Base-by-base conservation (phyloP, 345 rosid genomes). In the Murraya koenigii region DNA sequence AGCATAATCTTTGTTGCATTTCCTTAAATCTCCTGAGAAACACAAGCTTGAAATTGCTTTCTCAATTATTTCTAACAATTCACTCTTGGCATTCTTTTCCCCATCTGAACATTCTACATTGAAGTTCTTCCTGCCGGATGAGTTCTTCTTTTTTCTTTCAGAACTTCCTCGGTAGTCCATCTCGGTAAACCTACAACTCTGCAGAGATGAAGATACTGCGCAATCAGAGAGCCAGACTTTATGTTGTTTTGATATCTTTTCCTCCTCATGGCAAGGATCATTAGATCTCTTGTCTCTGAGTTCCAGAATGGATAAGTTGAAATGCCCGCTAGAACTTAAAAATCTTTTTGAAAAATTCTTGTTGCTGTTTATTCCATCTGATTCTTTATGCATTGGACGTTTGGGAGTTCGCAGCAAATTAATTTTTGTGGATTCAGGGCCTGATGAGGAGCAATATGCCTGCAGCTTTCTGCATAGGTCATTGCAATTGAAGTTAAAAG, bases 51-150 rank as follows among this genome's bases (percentile, higher is more conserved):
- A 88, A 69, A 93, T 82, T 38, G 85, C 89, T 78, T 80, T 84
- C 82, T 93, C 93, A 66, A 91, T 82, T 11, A 82, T 83, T 72
- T 76, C 85, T 89, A 87, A 76, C 72, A 90, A 61, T 60, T 88
- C 93, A 69, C 73, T 81, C 26, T 77, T 82, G 33, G 80, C 74
- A 82, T 82, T 81, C 77, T 75, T 84, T 61, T 68, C 82, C 59
- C 81, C 62, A 58, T 28, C 66, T 32, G 61, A 17, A 76, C 74
- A 73, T 36, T 74, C 66, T 69, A 83, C 85, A 59, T 72, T 65
- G 36, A 64, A 64, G 72, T 54, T 71, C 66, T 77, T 83, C 65
- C 23, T 59, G 63, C 82, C 71, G 1, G 61, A 32, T 22, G 79
- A 44, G 55, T 81, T 81, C 55, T 72, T 79, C 47, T 75, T 86